Base-by-base conservation (phyloP, 2,329 filamentous ascomycete species). In the Mycocentrospora acerina region DNA sequence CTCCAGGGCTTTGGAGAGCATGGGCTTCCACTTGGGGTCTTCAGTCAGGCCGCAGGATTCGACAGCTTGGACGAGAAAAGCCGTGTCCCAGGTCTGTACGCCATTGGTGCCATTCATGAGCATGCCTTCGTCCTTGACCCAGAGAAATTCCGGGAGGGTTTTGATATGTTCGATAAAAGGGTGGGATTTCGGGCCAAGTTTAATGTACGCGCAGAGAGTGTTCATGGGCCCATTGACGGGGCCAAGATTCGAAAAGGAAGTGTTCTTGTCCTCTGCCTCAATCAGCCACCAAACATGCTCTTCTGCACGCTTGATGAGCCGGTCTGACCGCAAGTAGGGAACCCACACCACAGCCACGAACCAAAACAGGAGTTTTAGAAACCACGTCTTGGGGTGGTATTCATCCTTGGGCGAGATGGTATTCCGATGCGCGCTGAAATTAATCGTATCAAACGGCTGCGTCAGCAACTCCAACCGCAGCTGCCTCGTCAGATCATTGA, bases 61-160 rank as follows among this genome's bases (percentile, higher is more conserved):
- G 5, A 88, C 80, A 1, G 88, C 85, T 66, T 95, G 90, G 24
- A 96, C 88, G 13, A 85, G 72, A 61, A 97, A 97, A 1, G 90
- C 80, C 0, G 93, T 98, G 62, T 98, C 93, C 93, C 93, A 98
- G 49, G 83, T 86, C 67, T 98, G 93, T 2, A 97, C 90, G n/a
- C 93, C 93, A 54, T 98, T 97, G 7, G 93, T 98, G 25, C 93
- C 93, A 56, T 96, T 96, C 69, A 85, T 85, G 32, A 97, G 77
- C 88, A 98, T 89, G 5, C 93, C 93, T 62, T 96, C 90, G 24
- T 83, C 68, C 48, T 94, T 95, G 33, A 98, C 76, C 90, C 93
- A 98, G 19, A 98, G 68, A 46, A 85, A 94, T 57, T 98, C 93
- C 29, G 88, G 78, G 10, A 95, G 68, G 3, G 89, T 81, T 56